Conservation (phyloP, 2,329 filamentous ascomycete genomes). For the Escovopsis sp. region DNA sequence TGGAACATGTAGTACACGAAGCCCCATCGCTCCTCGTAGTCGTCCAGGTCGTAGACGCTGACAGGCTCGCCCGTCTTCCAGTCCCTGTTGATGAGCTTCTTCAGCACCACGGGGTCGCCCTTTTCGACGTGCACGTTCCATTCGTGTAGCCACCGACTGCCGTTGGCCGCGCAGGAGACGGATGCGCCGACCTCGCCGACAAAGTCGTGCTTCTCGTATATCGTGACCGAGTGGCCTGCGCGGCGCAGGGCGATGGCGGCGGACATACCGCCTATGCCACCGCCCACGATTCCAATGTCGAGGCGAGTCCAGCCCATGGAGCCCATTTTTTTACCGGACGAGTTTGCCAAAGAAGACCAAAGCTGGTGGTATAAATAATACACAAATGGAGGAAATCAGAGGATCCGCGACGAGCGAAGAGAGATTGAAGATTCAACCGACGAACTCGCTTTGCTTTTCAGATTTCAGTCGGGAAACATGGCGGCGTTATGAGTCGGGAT, state of each 20-base stretch:
- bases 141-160: constrained; percentile 53
- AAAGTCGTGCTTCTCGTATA: constrained; percentile 53
- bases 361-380: too few relatives aligned
- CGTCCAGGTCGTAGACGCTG: constrained; percentile 47
- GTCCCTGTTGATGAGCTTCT: constrained; percentile 53
- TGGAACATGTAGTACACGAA: constrained; percentile 57
- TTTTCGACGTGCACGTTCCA: constrained; percentile 51
- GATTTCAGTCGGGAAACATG: too few relatives aligned
- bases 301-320: constrained; percentile 29
- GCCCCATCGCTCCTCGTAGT: constrained; percentile 52
- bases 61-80: constrained; percentile 55
- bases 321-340: constrained; percentile 9
- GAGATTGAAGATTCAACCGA: too few relatives aligned
- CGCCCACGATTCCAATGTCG: constrained; percentile 29
- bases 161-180: constrained; percentile 54
- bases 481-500: too few relatives aligned
- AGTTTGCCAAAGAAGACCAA: too few relatives aligned
- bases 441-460: too few relatives aligned
- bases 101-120: constrained; percentile 50
- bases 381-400: too few relatives aligned
- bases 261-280: constrained; percentile 33
- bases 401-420: too few relatives aligned
- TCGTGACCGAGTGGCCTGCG: constrained; percentile 34
- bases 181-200: constrained; percentile 54
- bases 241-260: constrained; percentile 31